A percentile compares a stretch with the other conserved stretches of the same genome.
Conservation (phyloP, 352 stramenopile genomes). For the Phytophthora fragariaefolia region DNA sequence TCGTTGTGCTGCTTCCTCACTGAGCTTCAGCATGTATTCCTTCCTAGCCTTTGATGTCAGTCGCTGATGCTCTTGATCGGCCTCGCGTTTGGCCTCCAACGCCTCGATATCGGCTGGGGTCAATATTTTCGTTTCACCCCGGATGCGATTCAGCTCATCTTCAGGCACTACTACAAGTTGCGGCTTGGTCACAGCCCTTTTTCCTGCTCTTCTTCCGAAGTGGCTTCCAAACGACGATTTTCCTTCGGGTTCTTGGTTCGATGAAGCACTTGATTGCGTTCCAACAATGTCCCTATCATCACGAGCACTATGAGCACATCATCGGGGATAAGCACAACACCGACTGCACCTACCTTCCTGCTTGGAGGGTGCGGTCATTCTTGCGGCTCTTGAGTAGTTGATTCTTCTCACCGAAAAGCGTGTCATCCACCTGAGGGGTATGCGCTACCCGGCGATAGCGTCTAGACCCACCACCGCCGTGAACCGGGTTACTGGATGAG, state of each 20-base stretch:
- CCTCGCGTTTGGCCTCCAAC: conserved; percentile 62
- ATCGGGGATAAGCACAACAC: background rate
- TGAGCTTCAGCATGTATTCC: conserved; percentile 79
- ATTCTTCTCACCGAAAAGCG: conserved; percentile 69
- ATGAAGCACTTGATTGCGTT: conserved; percentile 14
- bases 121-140: conserved; percentile 72
- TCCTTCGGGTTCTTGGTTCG: conserved; percentile 39
- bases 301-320: conserved; percentile 1
- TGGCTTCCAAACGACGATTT: conserved; percentile 15
- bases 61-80: conserved; percentile 58
- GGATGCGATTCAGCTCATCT: conserved; percentile 64
- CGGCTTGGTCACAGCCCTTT: conserved; percentile 15
- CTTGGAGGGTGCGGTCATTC: conserved; percentile 66
- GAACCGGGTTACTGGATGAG: conserved; percentile 30
- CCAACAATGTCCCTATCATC: conserved; percentile 50
- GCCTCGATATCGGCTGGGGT: conserved; percentile 58
- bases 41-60: conserved; percentile 77
- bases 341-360: conserved; percentile 45
- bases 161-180: conserved; percentile 42
- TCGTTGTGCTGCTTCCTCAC: conserved; percentile 62
- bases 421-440: conserved; percentile 73
- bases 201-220: conserved; percentile 12
- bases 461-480: conserved; percentile 34
- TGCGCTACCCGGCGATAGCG: conserved; percentile 71
- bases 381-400: conserved; percentile 50